These are phyloP conservation scores for Boletus bicolor DNA, from an alignment of 768 basidiomycete species.

Conservation along the genomic window DNA sequence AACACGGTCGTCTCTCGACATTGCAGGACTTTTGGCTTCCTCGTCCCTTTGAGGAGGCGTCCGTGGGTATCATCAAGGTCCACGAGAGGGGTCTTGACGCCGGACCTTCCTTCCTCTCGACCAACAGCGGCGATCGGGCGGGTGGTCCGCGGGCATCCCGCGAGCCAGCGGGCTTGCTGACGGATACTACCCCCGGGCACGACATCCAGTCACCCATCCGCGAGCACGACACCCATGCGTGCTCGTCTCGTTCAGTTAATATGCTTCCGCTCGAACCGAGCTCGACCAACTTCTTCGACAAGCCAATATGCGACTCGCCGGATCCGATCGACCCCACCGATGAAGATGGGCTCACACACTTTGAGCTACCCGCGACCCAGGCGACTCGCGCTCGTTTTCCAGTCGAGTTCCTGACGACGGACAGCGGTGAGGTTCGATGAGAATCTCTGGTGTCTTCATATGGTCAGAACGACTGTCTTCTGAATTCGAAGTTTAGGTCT, in stretches of 20 bases:
- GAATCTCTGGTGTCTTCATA: too few relatives aligned
- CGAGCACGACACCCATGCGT: not conserved
- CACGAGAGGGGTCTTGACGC: constrained; percentile 20
- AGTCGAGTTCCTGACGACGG: not conserved
- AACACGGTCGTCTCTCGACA: constrained; percentile 12
- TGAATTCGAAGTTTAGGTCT: too few relatives aligned
- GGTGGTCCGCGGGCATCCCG: not conserved
- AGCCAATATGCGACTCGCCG: constrained; percentile 24
- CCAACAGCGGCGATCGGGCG: not conserved
- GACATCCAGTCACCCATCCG: not conserved
- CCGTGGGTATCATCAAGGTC: not conserved
- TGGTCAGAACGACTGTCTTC: too few relatives aligned
- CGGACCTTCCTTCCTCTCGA: constrained; percentile 4
- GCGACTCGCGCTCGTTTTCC: not conserved
- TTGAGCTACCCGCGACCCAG: not conserved
- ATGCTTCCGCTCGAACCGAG: not conserved
- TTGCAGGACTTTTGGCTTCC: constrained; percentile 17
- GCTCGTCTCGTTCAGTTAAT: not conserved
- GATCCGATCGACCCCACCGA: constrained; percentile 8
- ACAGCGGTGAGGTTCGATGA: not conserved
- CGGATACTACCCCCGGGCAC: not conserved
- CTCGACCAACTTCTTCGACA: constrained; percentile 4
- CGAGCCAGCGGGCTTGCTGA: not conserved
- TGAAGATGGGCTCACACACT: not conserved
- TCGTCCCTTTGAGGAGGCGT: constrained; percentile 18